Evolutionary conservation across 768 basidiomycete genomes (phyloP).

Genomic region (Rhizopogon rudus): DNA sequence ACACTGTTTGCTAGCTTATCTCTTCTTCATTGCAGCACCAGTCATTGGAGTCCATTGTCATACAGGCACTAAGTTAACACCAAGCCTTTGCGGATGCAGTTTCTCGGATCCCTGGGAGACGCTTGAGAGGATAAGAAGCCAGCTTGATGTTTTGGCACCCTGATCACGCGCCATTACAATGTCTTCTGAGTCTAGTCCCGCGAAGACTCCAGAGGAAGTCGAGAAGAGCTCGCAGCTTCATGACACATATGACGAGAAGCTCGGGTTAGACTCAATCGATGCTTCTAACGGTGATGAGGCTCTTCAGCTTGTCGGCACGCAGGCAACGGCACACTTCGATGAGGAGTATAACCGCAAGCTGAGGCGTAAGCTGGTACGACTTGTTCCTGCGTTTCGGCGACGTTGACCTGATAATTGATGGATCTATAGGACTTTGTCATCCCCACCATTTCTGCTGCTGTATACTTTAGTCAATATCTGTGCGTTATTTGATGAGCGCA

Average conservation of each 20-base stretch:
- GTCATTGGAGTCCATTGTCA: not conserved
- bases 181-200: slow-evolving; percentile 11
- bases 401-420: not conserved
- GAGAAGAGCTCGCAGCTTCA: slow-evolving; percentile 12
- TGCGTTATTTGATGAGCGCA: slow-evolving; percentile 22
- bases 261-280: slow-evolving; percentile 26
- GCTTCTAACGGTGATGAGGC: slow-evolving; percentile 53
- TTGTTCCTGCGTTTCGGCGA: not conserved
- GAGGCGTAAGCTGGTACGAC: slow-evolving; percentile 50
- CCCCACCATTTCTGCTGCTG: slow-evolving; percentile 53
- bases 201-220: slow-evolving; percentile 6
- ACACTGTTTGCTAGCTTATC: slow-evolving; percentile 15
- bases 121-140: slow-evolving; percentile 8
- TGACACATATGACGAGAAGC: slow-evolving; percentile 30
- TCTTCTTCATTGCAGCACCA: not conserved
- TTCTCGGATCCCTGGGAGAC: slow-evolving; percentile 1
- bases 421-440: slow-evolving; percentile 43
- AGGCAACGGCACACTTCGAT: slow-evolving; percentile 46
- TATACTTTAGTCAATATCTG: slow-evolving; percentile 68
- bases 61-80: not conserved
- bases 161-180: slow-evolving; percentile 6
- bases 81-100: slow-evolving; percentile 5
- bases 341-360: slow-evolving; percentile 57
- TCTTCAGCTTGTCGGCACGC: slow-evolving; percentile 51
- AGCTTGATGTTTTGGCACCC: not conserved